Evolutionary conservation across 768 basidiomycete genomes (phyloP), one percentile per base, ranked within the genome.

Genomic region (Lyophyllum shimeji): DNA sequence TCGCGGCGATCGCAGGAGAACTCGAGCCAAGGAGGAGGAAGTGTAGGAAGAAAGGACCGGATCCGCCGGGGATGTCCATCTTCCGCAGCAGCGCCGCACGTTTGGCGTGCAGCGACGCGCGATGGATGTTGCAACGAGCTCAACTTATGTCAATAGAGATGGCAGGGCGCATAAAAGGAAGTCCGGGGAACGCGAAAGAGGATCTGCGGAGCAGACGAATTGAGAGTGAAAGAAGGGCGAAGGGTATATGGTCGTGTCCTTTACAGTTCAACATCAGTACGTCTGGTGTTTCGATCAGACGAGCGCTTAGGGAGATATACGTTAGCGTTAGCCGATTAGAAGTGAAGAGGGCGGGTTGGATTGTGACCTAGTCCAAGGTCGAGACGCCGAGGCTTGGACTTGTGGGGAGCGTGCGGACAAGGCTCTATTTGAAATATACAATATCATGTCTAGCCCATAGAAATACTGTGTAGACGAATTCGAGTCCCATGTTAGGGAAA

Each of bases 181-280:
- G 69, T 58, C 63, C 62, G 58, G 69, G 70, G 70, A 57, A 67
- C 68, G 59, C 59, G 54, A 46, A 52, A 64, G 9, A 62, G 62
- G 69, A 74, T 74, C 69, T 66, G 69, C 70, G 71, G 70, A 62
- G 70, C 60, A 68, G 65, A 63, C 55, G 66, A 64, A 64, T 66
- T 55, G 34, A 42, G 33, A 47, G 29, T 52, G 46, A 34, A 56
- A 52, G 40, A 37, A 40, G 39, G 39, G 6, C 5, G 21, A 40
- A 24, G 39, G 55, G 57, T 59, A 58, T 61, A 53, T 54, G 55
- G 51, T 17, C 43, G 13, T 51, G 60, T 59, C 57, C 52, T 17
- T 59, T 61, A 56, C 46, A 42, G 33, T 56, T 57, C 59, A 59
- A 58, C 60, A 55, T 57, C 50, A 61, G 24, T 57, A 57, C 58